Base-by-base conservation (phyloP, 768 basidiomycete genomes). In the Boletus edulis region DNA sequence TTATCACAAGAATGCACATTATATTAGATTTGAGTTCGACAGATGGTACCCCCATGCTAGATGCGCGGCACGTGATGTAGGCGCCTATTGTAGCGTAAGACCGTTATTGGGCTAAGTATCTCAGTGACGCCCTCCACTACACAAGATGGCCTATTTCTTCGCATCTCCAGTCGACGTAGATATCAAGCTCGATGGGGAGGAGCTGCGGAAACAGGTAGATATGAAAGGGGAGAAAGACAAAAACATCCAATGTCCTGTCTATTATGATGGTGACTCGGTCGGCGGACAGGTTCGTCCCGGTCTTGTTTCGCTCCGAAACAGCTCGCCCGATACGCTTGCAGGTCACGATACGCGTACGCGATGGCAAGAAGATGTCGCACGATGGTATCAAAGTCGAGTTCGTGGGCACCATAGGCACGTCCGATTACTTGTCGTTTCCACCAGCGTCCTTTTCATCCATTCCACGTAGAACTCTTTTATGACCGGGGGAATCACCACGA, bases 301-400 rank as follows among this genome's bases (percentile, higher is more conserved):
- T 18, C 27, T 44, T 37, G 44, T 44, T 35, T 38, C 51, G 1
- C 6, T 37, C 31, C 4, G 31, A 40, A 43, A 40, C 22, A 43
- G 18, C 52, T 27, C 46, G 49, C 38, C 45, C 7, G 29, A 62
- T 46, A 17, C 37, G 38, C 42, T 32, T 35, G 15, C 65, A 95
- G 93, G 87, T 92, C 5, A 80, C 85, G 14, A 86, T 98, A 59
- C 85, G 93, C 24, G 87, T 95, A 7, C 83, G 94, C 46, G 97
- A 98, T 67, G 96, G 96, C 20, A 98, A 97, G 84, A 93, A 88
- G 71, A 78, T 96, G 57, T 80, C 87, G 18, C 97, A 98, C 67
- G 95, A 98, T 34, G 96, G 96, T 3, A 94, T 99, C 70, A 94
- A 98, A 73, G 91, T 99, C 42, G 95, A 98, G 74, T 95, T 99